Evolutionary conservation across 2,329 filamentous ascomycete genomes (phyloP), one percentile per base, ranked within the genome.

Genomic region (Neurospora crassa): DNA sequence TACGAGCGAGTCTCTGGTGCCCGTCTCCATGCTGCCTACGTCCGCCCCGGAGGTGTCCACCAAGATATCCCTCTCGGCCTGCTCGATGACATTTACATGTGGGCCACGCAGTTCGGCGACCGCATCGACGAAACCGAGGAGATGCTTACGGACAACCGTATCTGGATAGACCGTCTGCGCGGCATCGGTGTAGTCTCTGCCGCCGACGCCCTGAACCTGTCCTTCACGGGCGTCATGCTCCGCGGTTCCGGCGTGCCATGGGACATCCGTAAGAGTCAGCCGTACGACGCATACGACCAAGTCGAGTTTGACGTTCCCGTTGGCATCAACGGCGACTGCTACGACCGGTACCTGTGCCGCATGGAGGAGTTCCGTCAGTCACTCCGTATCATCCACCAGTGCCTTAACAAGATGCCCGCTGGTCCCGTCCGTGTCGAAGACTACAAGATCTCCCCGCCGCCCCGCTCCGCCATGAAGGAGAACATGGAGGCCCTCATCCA

Each of bases 401-500:
- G 96, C 83, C 85, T 99, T 77, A 98, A 99, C 88, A 93, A 99
- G 86, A 99, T 99, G 93, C 95, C 96, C 68, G 88, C 92, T 68
- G 96, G 96, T 40, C 96, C 96, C 69, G 89, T 98, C 80, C 92
- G 95, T 76, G 93, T 97, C 59, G 96, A 99, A 84, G 96, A 99
- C 83, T 99, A 98, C 90, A 99, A 99, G 89, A 89, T 99, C 79
- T 92, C 93, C 2, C 96, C 96, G 29, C 96, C 96, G 74, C 96
- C 96, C n/a, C 91, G 96, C 79, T 87, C 93, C 67, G 96, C 96
- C 79, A 99, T 99, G 96, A 99, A 99, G 89, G 96, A 99, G 89
- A 99, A 99, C 86, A 99, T 99, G 96, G 96, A 99, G 85, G 94
- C 96, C 47, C 89, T 99, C 63, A 99, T 99, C 80, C 96, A 99